Conservation (phyloP, 331 rosid genomes). For the Acacia pycnantha region DNA sequence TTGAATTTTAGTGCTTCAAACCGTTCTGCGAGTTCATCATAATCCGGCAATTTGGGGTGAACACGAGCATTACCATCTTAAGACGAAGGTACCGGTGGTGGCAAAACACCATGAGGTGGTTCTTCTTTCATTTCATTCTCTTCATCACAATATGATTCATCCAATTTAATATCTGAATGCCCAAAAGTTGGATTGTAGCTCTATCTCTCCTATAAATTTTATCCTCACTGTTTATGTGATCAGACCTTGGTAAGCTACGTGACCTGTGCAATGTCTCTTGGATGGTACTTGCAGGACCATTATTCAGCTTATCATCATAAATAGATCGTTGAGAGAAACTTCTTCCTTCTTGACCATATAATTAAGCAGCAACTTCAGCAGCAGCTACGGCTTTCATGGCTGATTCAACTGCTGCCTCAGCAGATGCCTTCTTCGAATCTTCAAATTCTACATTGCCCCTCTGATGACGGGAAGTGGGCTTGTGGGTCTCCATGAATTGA, state of each 20-base stretch:
- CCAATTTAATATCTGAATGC: conserved; percentile 72
- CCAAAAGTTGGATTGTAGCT: conserved; percentile 62
- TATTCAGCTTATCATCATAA: conserved; percentile 20
- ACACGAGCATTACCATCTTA: conserved; percentile 45
- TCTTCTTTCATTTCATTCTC: conserved; percentile 55
- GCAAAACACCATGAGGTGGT: conserved; percentile 41
- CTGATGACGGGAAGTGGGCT: conserved; percentile 41
- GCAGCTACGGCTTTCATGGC: conserved; percentile 87
- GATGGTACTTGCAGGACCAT: conserved; percentile 19
- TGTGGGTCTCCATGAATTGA: conserved; percentile 44
- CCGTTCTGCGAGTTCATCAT: conserved; percentile 78
- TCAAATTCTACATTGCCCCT: conserved; percentile 34
- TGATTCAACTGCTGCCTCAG: conserved; percentile 86
- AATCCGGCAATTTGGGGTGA: conserved; percentile 85
- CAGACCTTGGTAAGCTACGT: conserved; percentile 51
- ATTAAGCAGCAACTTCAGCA: conserved; percentile 90
- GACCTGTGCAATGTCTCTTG: conserved; percentile 36
- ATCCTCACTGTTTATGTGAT: conserved; percentile 35
- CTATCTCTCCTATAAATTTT: conserved; percentile 64
- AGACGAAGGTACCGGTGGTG: conserved; percentile 57
- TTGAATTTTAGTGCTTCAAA: conserved; percentile 76
- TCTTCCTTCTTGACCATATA: conserved; percentile 68
- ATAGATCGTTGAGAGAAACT: conserved; percentile 33
- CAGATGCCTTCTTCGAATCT: conserved; percentile 61
- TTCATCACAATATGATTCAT: conserved; percentile 84